Percentiles rank a stretch among this genome's conserved stretches.
phyloP scores from a whole-genome alignment of 257 asterid genomes.

The Solanum tarijense region DNA sequence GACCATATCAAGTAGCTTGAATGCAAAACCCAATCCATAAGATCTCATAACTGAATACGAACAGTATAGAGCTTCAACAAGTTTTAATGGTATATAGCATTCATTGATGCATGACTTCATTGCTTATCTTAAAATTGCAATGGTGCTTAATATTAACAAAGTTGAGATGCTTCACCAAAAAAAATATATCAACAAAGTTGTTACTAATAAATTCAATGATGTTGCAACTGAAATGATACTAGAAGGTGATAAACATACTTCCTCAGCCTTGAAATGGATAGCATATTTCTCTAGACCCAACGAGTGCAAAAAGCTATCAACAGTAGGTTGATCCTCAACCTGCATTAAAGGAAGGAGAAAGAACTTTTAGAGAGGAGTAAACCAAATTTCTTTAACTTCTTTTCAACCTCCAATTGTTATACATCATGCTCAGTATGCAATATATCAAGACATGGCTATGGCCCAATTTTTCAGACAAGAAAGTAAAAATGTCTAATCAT shows the following conservation, averaged over 20 bases:
- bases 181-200: neutral
- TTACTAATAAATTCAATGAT: neutral
- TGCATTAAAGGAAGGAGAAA: slow-evolving; percentile 23
- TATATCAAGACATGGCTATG: neutral
- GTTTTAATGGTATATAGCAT: neutral
- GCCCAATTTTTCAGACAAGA: neutral
- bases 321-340: slow-evolving; percentile 61
- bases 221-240: neutral
- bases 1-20: neutral
- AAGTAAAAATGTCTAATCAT: neutral
- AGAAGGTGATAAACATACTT: slow-evolving; percentile 29
- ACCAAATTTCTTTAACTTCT: neutral
- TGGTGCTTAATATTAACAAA: neutral
- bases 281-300: slow-evolving; percentile 73
- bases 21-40: neutral
- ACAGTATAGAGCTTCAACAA: neutral
- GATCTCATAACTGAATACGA: neutral
- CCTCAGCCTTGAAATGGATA: slow-evolving; percentile 82
- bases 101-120: neutral
- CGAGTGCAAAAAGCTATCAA: slow-evolving; percentile 71
- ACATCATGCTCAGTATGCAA: neutral
- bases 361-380: neutral
- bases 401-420: neutral
- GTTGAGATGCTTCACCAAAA: neutral
- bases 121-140: neutral